Base-by-base conservation (phyloP, 2,329 filamentous ascomycete species). In the Curvularia spicifera region DNA sequence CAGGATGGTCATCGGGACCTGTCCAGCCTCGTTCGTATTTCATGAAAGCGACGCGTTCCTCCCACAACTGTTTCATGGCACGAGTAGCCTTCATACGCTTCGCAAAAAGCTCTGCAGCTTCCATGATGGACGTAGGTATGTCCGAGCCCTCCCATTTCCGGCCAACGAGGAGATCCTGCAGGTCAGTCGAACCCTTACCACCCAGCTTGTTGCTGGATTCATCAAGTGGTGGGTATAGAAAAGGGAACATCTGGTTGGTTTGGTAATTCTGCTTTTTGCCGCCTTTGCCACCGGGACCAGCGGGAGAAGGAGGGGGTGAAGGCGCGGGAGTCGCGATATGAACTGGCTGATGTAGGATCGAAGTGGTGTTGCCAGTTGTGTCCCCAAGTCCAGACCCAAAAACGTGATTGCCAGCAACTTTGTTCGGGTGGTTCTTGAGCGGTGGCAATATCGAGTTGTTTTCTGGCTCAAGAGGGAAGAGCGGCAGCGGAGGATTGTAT, bases 231-330 rank as follows among this genome's bases (percentile, higher is more conserved):
- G 95, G 95, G 68, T 99, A 99, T 80, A 99, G 88, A 72, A 99
- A 98, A 0, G 95, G 95, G 65, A 99, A 98, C 73, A 97, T 95
- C 70, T 99, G 95, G 72, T 99, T 99, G 0, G 95, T 99, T 76
- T 99, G 95, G 71, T 99, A 99, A 68, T 98, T 99, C 72, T 99
- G 95, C 74, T 99, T 99, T 82, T 99, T 99, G 0, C 90, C 93
- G 51, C 91, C 91, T 76, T 98, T 99, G 0, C 93, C 93, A 26
- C 93, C 86, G 3, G 86, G 85, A 0, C 86, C 93, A 33, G 89
- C 89, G 9, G 95, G 95, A 1, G 94, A 97, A 0, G 95, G 95
- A 0, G 95, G 95, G 24, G 95, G 95, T 0, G 95, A 99, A 1
- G 95, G 95, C 0, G 93, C 94, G 0, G 95, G 95, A 1, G 95